Percentiles rank a stretch among this genome's conserved stretches.
Conservation (phyloP, 805 yeast genomes). For the Grigorovia yakushimaensis region DNA sequence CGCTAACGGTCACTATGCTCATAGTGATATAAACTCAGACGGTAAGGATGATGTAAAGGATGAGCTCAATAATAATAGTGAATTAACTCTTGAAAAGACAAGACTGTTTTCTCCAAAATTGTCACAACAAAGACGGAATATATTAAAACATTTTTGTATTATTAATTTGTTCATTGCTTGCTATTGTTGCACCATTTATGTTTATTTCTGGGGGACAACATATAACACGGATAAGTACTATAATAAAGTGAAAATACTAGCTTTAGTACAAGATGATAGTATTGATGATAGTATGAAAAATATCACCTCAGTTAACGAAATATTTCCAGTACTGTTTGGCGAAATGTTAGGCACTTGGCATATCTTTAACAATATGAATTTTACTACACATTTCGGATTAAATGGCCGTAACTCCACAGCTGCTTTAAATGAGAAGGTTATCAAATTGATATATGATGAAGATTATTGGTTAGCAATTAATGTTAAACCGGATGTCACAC, state of each 20-base stretch:
- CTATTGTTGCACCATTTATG: conserved; percentile 16
- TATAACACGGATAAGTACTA: conserved; percentile 19
- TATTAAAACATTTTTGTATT: conserved; percentile 3
- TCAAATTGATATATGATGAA: conserved; percentile 41
- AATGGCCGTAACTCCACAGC: conserved; percentile 7
- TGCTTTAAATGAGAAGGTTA: conserved; percentile 30
- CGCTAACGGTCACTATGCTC: background rate
- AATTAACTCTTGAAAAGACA: background rate
- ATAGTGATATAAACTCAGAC: background rate
- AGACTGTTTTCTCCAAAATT: conserved; percentile 8
- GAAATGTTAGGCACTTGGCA: conserved; percentile 27
- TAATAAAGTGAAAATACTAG: conserved; percentile 1
- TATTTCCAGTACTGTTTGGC: no score
- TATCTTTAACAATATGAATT: conserved; percentile 18
- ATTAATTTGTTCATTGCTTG: conserved; percentile 12
- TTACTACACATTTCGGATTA: conserved; percentile 11
- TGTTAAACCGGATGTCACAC: conserved; percentile 41
- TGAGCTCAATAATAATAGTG: background rate
- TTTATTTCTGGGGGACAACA: conserved; percentile 31
- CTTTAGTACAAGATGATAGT: conserved; percentile 2
- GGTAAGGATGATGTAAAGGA: background rate
- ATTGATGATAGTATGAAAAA: background rate
- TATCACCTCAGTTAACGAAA: no score
- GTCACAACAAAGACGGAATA: conserved; percentile 4
- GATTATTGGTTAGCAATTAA: conserved; percentile 58